phyloP scores from a whole-genome alignment of 2,329 filamentous ascomycete species.

The Talaromyces sp. region DNA sequence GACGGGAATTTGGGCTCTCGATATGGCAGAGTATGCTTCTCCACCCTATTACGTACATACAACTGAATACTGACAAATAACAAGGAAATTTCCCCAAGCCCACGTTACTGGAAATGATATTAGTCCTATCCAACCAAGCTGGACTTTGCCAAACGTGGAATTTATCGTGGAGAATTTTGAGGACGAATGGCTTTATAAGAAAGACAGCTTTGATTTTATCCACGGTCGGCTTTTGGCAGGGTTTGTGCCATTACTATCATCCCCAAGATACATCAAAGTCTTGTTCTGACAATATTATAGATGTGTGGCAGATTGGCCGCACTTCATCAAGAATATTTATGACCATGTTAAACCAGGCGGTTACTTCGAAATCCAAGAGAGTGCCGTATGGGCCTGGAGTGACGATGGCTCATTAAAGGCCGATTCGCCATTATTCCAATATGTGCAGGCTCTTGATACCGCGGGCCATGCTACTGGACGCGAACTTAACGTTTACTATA shows the following conservation, averaged over 20 bases:
- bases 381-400: conserved; percentile 24
- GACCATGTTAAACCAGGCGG: conserved; percentile 32
- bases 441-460: conserved; percentile 14
- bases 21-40: conserved; percentile 38
- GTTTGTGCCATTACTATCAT: not conserved
- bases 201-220: conserved; percentile 35
- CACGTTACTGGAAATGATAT: conserved; percentile 42
- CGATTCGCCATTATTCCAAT: conserved; percentile 17
- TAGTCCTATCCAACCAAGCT: conserved; percentile 42
- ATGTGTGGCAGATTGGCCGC: conserved; percentile 12
- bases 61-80: not conserved
- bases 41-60: not conserved
- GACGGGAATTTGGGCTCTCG: conserved; percentile 48
- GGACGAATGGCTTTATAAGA: conserved; percentile 26
- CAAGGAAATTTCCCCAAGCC: conserved; percentile 36
- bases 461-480: conserved; percentile 14
- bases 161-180: conserved; percentile 36
- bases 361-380: conserved; percentile 31
- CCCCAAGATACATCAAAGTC: not conserved
- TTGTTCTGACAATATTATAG: conserved; percentile 11
- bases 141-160: conserved; percentile 34
- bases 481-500: conserved; percentile 21
- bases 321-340: conserved; percentile 8
- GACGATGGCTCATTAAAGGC: conserved; percentile 29
- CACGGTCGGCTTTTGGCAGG: conserved; percentile 29